These are phyloP conservation scores for Houttuynia cordata DNA, from an alignment of 164 flowering plant genomes.

Conservation along the genomic window DNA sequence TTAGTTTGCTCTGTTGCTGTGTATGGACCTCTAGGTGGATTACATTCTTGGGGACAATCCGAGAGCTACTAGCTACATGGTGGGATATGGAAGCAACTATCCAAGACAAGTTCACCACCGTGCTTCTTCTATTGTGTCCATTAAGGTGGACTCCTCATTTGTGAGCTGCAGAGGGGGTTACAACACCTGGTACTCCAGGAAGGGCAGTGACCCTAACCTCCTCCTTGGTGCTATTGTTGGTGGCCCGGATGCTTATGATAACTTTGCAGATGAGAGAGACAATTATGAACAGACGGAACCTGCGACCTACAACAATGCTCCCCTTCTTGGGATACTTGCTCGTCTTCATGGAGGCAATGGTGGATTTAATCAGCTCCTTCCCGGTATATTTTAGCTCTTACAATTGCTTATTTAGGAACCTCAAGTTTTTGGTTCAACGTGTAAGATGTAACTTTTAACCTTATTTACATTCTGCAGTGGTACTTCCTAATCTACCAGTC, in stretches of 20 bases:
- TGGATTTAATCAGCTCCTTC: conserved; percentile 71
- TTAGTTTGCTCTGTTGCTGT: background rate
- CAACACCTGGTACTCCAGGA: conserved; percentile 65
- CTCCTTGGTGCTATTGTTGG: conserved; percentile 82
- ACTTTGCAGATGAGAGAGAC: conserved; percentile 74
- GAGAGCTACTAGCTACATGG: conserved; percentile 90
- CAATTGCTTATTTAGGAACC: background rate
- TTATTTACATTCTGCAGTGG: conserved; percentile 23
- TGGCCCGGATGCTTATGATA: conserved; percentile 86
- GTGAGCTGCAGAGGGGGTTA: conserved; percentile 82
- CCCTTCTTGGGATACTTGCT: conserved; percentile 68
- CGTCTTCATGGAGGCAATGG: conserved; percentile 48
- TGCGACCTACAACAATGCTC: conserved; percentile 91
- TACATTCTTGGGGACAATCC: conserved; percentile 96
- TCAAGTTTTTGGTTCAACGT: too few relatives aligned
- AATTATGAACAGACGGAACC: conserved; percentile 92
- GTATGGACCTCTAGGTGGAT: conserved; percentile 44
- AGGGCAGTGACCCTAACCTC: conserved; percentile 70
- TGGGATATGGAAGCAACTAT: conserved; percentile 78
- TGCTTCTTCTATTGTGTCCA: conserved; percentile 71
- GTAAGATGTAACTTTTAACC: background rate
- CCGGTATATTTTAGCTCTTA: conserved; percentile 27
- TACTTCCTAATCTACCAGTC: conserved; percentile 21
- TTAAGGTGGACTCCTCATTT: conserved; percentile 44
- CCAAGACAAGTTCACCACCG: conserved; percentile 78